Evolutionary conservation across 2,329 filamentous ascomycete genomes (phyloP), one percentile per base, ranked within the genome.

Genomic region (Pseudogymnoascus sp.): DNA sequence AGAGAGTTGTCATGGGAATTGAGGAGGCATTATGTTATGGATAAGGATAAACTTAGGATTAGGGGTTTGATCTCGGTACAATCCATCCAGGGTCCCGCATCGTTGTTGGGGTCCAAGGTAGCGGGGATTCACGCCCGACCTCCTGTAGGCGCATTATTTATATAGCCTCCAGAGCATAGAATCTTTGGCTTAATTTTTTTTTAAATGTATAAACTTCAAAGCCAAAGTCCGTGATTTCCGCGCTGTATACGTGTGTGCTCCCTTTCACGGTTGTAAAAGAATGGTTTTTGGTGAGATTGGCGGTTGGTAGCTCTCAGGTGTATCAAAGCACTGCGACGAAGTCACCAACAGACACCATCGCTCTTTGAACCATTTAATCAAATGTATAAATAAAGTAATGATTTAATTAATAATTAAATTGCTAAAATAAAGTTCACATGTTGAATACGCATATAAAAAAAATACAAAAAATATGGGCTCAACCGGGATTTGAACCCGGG

Each of bases 401-500:
- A 15, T 15, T 56, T 11, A 33, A 56, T 33, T 56, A 56, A 19
- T 26, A 21, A 56, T 56, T 33, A 13, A 4, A 19, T 56, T 19
- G 26, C 11, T n/a, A 33, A 33, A 56, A 17, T 3, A 33, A 17
- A 7, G 26, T 33, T 33, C 13, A 5, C 17, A 11, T 4, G 50
- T 33, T 6, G 50, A 19, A 19, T 3, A 56, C 11, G 9, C 10
- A 21, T 6, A 33, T 1, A 13, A n/a, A 56, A 56, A 56, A 56
- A 60, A 40, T 7, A 60, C 15, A 29, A 64, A 61, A 60, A 63
- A 17, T 64, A 64, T 53, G 70, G 69, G 70, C 72, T 70, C 67
- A 71, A 70, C 69, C 72, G 72, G 72, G 73, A 74, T 73, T 75
- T 71, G 73, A 75, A 74, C 72, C 72, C 71, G 72, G 68, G 72